These are phyloP conservation scores for Daldinia decipiens DNA, from an alignment of 495 filamentous ascomycete genomes.

Conservation along the genomic window DNA sequence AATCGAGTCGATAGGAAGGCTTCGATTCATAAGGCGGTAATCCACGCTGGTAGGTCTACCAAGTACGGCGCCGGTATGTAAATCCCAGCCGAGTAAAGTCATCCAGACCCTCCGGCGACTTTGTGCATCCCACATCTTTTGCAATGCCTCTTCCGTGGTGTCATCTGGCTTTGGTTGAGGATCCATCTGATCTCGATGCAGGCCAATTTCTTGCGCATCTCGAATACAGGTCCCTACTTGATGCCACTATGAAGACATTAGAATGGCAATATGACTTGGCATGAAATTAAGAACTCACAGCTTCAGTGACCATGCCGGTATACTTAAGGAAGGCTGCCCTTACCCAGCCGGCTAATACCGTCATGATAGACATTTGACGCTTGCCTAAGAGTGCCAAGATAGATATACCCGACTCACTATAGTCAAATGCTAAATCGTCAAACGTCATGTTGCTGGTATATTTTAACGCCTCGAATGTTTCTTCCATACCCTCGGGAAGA, in stretches of 20 bases:
- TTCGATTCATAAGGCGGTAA: slow-evolving; percentile 53
- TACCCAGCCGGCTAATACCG: slow-evolving; percentile 66
- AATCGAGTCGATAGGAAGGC: slow-evolving; percentile 53
- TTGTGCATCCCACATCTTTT: slow-evolving; percentile 65
- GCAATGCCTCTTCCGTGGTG: slow-evolving; percentile 55
- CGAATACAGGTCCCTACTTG: slow-evolving; percentile 65
- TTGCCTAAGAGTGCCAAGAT: slow-evolving; percentile 66
- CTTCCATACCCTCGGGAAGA: slow-evolving; percentile 58
- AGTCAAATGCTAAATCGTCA: slow-evolving; percentile 66
- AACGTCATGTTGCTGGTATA: slow-evolving; percentile 69
- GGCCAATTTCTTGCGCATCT: slow-evolving; percentile 71
- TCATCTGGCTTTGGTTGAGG: slow-evolving; percentile 52
- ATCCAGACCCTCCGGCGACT: slow-evolving; percentile 65
- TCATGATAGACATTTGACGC: slow-evolving; percentile 62
- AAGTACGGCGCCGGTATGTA: slow-evolving; percentile 68
- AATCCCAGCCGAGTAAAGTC: slow-evolving; percentile 66
- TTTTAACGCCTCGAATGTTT: slow-evolving; percentile 62
- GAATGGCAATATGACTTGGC: slow-evolving; percentile 4
- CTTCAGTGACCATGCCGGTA: slow-evolving; percentile 60
- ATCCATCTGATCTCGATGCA: slow-evolving; percentile 62
- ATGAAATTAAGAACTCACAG: slow-evolving; percentile 45
- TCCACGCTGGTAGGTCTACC: slow-evolving; percentile 67
- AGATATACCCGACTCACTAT: slow-evolving; percentile 65
- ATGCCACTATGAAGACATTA: slow-evolving; percentile 62
- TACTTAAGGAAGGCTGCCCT: slow-evolving; percentile 61